Evolutionary conservation across 129 eudicot genomes (phyloP).

Genomic region (Pseudognaphalium luteoalbum): DNA sequence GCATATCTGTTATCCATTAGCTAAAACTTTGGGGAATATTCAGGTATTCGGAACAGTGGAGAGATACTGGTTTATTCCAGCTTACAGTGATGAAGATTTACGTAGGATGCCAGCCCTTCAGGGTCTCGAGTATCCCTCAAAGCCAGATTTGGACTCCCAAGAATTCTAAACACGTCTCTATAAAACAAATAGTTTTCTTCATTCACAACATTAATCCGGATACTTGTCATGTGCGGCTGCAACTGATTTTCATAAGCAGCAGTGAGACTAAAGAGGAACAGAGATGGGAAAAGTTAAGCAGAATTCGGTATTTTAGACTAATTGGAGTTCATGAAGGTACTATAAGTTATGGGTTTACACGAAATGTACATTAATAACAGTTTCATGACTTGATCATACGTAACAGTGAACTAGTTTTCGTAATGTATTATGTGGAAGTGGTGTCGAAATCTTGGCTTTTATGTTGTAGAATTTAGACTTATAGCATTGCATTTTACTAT

Average conservation of each 20-base stretch:
- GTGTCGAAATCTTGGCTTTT: background rate
- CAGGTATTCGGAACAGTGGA: conserved; percentile 83
- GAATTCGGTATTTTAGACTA: conserved; percentile 17
- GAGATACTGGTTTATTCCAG: conserved; percentile 76
- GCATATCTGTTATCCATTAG: background rate
- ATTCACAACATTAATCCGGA: conserved; percentile 10
- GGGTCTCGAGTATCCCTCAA: conserved; percentile 93
- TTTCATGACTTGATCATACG: conserved; percentile 14
- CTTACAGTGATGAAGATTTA: conserved; percentile 80
- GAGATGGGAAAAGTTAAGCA: background rate
- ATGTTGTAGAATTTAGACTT: background rate
- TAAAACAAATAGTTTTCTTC: conserved; percentile 20
- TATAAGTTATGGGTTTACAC: conserved; percentile 32
- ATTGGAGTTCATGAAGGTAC: conserved; percentile 23
- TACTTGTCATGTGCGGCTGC: background rate
- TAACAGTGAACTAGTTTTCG: conserved; percentile 20
- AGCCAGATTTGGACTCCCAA: conserved; percentile 74
- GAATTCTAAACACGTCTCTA: conserved; percentile 43
- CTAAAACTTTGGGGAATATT: conserved; percentile 15
- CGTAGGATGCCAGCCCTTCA: conserved; percentile 87
- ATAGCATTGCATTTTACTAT: background rate
- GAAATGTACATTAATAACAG: conserved; percentile 26
- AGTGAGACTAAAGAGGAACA: background rate
- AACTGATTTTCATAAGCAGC: conserved; percentile 19
- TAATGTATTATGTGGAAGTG: conserved; percentile 6